phyloP scores from a whole-genome alignment of 306 rosid species.

The Ceratonia siliqua region DNA sequence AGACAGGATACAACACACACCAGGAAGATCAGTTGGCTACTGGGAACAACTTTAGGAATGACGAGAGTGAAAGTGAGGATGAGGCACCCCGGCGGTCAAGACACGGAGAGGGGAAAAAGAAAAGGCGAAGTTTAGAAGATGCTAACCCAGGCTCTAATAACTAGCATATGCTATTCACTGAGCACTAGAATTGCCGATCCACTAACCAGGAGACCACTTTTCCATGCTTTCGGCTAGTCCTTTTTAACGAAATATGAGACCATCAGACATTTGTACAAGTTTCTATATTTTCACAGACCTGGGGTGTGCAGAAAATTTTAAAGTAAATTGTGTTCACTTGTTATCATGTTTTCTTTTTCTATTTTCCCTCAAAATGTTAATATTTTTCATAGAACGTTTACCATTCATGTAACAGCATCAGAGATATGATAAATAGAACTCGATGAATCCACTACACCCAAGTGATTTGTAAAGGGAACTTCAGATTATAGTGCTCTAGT shows the following conservation, averaged over 20 bases:
- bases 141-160: slow-evolving; percentile 51
- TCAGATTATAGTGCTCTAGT: slow-evolving; percentile 12
- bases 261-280: slow-evolving; percentile 17
- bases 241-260: slow-evolving; percentile 29
- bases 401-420: slow-evolving; percentile 10
- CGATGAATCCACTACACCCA: slow-evolving; percentile 1
- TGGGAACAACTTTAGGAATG: slow-evolving; percentile 57
- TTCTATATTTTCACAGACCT: not conserved
- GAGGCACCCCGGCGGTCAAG: slow-evolving; percentile 98
- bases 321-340: slow-evolving; percentile 13
- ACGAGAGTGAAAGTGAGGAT: slow-evolving; percentile 93
- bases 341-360: slow-evolving; percentile 1
- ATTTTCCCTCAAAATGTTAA: too few species aligned
- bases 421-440: slow-evolving; percentile 15
- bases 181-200: slow-evolving; percentile 20
- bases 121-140: slow-evolving; percentile 71
- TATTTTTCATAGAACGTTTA: slow-evolving; percentile 26
- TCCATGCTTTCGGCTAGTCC: slow-evolving; percentile 19
- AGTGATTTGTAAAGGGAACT: slow-evolving; percentile 30
- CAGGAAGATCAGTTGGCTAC: slow-evolving; percentile 62
- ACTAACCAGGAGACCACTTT: slow-evolving; percentile 43
- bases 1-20: slow-evolving; percentile 58
- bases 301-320: slow-evolving; percentile 13
- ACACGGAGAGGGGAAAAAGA: slow-evolving; percentile 94
- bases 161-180: slow-evolving; percentile 38